Percentiles rank a stretch among this genome's conserved stretches.
Evolutionary conservation across 2,329 filamentous ascomycete genomes (phyloP).

Genomic region (Hypoxylon sp.): DNA sequence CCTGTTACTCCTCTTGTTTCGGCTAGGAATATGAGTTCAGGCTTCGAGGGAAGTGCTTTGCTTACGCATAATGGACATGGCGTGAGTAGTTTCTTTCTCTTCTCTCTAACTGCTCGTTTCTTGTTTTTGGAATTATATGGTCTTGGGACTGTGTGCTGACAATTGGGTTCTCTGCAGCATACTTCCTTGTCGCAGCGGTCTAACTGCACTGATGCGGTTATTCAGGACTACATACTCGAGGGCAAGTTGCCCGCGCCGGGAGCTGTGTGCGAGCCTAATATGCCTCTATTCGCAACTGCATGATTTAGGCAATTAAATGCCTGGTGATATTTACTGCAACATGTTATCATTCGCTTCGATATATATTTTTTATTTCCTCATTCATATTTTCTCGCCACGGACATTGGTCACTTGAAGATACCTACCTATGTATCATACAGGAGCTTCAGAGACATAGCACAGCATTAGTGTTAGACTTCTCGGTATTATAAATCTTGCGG

Average conservation of each 20-base stretch:
- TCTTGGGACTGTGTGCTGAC: neutral
- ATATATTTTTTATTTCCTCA: neutral
- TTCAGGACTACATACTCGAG: constrained; percentile 54
- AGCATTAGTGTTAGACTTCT: too few species aligned
- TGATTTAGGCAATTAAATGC: neutral
- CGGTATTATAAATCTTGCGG: too few species aligned
- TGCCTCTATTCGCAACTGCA: constrained; percentile 19
- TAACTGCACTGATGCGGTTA: constrained; percentile 50
- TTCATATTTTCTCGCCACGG: too few species aligned
- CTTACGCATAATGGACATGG: constrained; percentile 56
- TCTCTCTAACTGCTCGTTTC: neutral
- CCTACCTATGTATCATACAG: too few species aligned
- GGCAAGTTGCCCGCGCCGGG: constrained; percentile 54
- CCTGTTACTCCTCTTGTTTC: constrained; percentile 57
- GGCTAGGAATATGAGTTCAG: constrained; percentile 56
- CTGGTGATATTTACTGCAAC: neutral
- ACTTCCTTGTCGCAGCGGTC: constrained; percentile 49
- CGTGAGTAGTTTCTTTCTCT: constrained; percentile 48
- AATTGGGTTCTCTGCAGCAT: constrained; percentile 37
- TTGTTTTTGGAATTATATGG: neutral
- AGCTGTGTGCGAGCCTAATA: constrained; percentile 52
- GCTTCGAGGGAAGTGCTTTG: constrained; percentile 57
- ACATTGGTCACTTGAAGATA: too few species aligned
- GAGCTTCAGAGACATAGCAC: neutral
- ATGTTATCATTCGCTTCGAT: neutral